Conservation (phyloP, 2,329 filamentous ascomycete genomes). For the Sclerotinia borealis region DNA sequence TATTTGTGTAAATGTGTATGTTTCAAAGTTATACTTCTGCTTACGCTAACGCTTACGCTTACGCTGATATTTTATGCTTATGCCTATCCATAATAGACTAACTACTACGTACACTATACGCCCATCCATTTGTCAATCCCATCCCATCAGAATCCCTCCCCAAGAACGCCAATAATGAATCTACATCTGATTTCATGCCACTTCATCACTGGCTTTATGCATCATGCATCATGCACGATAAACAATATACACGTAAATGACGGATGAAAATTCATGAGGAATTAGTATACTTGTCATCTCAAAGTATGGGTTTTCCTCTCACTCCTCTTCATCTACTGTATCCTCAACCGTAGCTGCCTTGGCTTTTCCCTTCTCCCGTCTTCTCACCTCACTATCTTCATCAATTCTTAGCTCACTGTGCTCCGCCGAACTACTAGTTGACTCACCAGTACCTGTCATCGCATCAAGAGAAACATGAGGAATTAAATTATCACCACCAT, state of each 20-base stretch:
- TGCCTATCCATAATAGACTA: background rate
- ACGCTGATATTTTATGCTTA: background rate
- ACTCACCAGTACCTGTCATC: background rate
- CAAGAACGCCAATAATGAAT: constrained; percentile 6
- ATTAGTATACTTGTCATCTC: background rate
- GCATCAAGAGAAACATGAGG: background rate
- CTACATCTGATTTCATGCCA: background rate
- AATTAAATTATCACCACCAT: background rate
- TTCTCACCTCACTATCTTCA: constrained; percentile 18
- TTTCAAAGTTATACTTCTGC: background rate
- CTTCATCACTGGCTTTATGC: background rate
- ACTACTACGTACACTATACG: constrained; percentile 1
- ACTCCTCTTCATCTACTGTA: constrained; percentile 35
- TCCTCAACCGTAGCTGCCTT: constrained; percentile 45
- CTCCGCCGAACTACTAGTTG: constrained; percentile 9
- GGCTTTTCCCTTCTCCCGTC: constrained; percentile 38
- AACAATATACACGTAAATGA: background rate
- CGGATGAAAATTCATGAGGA: background rate
- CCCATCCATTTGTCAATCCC: background rate
- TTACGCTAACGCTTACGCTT: no score
- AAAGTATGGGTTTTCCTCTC: background rate
- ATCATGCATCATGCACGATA: constrained; percentile 2
- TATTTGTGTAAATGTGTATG: background rate
- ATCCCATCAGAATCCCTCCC: background rate
- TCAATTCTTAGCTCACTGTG: constrained; percentile 8